Evolutionary conservation across 371 early-diverging fungal species (phyloP).

Genomic region (Sporodiniella umbellata): DNA sequence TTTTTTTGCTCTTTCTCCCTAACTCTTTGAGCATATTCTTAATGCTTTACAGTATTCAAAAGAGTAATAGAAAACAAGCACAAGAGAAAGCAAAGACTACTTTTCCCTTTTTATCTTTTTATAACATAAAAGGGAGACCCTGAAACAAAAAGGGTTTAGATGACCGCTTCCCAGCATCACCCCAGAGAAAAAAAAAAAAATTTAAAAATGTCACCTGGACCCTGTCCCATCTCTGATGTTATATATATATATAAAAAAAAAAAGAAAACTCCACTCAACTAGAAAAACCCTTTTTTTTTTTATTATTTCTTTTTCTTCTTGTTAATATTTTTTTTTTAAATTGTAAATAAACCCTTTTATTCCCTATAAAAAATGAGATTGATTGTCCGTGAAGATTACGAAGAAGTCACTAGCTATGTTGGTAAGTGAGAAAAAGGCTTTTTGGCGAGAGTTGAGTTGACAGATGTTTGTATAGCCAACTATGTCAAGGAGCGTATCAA

Average conservation of each 20-base stretch:
- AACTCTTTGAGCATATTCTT: too few relatives aligned
- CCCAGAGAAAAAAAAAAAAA: too few relatives aligned
- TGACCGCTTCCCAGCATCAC: not conserved
- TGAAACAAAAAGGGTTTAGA: not conserved
- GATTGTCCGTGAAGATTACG: constrained; percentile 62
- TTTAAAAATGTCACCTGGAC: constrained; percentile 1
- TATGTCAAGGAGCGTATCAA: constrained; percentile 61
- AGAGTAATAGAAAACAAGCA: too few relatives aligned
- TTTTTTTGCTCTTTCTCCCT: not conserved
- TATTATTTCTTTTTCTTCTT: not conserved
- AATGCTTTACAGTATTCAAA: too few relatives aligned
- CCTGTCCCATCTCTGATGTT: not conserved
- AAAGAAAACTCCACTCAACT: too few relatives aligned
- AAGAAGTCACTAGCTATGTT: constrained; percentile 55
- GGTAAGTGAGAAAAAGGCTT: constrained; percentile 26
- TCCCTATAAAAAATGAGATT: constrained; percentile 59
- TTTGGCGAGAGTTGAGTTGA: not conserved
- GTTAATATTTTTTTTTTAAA: not conserved
- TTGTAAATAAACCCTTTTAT: too few relatives aligned
- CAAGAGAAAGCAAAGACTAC: too few relatives aligned
- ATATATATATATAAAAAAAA: too few relatives aligned
- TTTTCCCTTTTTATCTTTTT: too few relatives aligned
- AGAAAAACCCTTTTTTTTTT: not conserved
- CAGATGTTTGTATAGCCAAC: constrained; percentile 47
- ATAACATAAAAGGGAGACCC: not conserved